Percentiles rank a stretch among this genome's conserved stretches.
These are phyloP conservation scores for Leucogyrophana mollusca DNA, from an alignment of 768 basidiomycete genomes.

Conservation along the genomic window DNA sequence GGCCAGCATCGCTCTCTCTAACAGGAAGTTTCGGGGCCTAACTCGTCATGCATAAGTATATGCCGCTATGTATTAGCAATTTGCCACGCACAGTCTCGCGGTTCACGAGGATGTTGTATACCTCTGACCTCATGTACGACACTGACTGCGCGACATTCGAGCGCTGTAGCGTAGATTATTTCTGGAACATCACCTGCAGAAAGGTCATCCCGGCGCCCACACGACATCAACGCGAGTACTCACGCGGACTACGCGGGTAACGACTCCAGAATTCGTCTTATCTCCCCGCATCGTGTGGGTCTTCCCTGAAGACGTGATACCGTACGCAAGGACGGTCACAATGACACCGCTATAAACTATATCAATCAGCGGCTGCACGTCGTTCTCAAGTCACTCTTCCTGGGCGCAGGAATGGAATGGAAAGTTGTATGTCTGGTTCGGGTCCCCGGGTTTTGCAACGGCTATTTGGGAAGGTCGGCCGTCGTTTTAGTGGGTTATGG, in stretches of 20 bases:
- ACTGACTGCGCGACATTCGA: constrained; percentile 50
- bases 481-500: constrained; percentile 44
- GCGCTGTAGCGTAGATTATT: constrained; percentile 36
- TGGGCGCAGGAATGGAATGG: constrained; percentile 77
- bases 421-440: constrained; percentile 72
- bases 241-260: constrained; percentile 77
- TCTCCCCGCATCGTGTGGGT: constrained; percentile 93
- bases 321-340: constrained; percentile 87
- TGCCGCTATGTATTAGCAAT: neutral
- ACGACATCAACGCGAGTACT: no score
- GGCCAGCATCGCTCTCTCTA: constrained; percentile 48
- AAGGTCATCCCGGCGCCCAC: neutral
- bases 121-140: constrained; percentile 90
- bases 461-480: constrained; percentile 49
- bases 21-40: constrained; percentile 56
- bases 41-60: no score
- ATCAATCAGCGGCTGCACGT: constrained; percentile 77
- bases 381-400: constrained; percentile 72
- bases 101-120: constrained; percentile 79
- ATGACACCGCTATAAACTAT: constrained; percentile 77
- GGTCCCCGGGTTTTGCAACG: constrained; percentile 71
- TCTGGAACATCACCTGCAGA: constrained; percentile 55
- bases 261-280: constrained; percentile 72
- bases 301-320: constrained; percentile 89
- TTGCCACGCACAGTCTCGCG: constrained; percentile 64